These are phyloP conservation scores for Verticillium longisporum DNA, from an alignment of 2,329 filamentous ascomycete species.

Conservation along the genomic window DNA sequence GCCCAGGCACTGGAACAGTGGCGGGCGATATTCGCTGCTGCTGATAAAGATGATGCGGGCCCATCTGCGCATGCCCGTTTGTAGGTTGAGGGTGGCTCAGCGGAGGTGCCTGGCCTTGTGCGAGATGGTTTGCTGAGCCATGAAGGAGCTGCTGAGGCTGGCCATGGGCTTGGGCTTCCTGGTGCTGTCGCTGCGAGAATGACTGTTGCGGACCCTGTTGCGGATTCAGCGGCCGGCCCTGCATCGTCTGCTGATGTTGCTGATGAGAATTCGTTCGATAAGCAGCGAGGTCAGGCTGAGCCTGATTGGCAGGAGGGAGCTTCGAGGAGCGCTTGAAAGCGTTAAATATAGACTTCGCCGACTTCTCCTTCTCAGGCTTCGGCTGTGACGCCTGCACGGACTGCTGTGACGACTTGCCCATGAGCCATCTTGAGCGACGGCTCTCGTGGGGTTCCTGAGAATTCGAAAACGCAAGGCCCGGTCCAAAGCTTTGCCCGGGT, in stretches of 20 bases:
- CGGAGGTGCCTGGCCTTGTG: neutral
- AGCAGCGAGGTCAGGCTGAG: neutral
- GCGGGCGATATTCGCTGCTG: constrained; percentile 1
- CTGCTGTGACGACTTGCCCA: neutral
- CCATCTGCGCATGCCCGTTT: neutral
- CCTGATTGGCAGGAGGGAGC: constrained; percentile 11
- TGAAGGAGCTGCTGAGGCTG: constrained; percentile 2
- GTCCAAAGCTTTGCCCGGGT: neutral
- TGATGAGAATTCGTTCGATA: neutral
- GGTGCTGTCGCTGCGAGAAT: neutral
- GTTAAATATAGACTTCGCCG: constrained; percentile 15
- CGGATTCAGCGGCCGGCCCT: neutral
- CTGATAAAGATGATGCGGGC: constrained; percentile 3
- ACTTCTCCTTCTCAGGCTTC: constrained; percentile 13
- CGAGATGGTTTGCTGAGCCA: constrained; percentile 2
- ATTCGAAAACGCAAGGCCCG: neutral
- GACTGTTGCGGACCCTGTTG: neutral
- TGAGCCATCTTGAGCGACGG: neutral
- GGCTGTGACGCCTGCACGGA: constrained; percentile 5
- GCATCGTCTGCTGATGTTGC: neutral
- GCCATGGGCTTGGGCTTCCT: neutral
- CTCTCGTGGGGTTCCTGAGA: neutral
- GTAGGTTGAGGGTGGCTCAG: neutral
- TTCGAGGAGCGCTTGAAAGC: constrained; percentile 18
- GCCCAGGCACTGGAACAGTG: neutral